Base-by-base conservation (phyloP, 371 early-diverging fungal species). In the Mortierella sp. region DNA sequence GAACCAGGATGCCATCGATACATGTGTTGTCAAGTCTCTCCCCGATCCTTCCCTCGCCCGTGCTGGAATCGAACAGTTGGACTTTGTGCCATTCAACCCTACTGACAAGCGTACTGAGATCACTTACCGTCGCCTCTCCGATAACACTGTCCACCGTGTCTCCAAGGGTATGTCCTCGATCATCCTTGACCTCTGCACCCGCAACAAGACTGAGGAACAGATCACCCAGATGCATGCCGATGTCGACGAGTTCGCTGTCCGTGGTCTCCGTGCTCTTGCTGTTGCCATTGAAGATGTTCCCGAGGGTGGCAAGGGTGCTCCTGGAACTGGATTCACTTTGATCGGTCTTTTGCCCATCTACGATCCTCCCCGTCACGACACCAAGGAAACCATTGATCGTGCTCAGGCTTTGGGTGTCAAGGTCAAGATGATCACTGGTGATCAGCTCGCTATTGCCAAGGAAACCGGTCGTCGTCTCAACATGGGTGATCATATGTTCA, bases 341-440 rank as follows among this genome's bases (percentile, higher is more conserved):
- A 80, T 90, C 60, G 91, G 89, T 65, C 84, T 91, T 43, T 82
- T 92, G 61, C 88, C 91, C 50, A 85, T 97, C 67, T 92, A 92
- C 69, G 98, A 96, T 84, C 96, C 96, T 16, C 95, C 96, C 21
- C 91, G 91, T 54, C 85, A 87, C 58, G 92, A 91, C 60, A 88
- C 91, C 51, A 88, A 90, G 85, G 90, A 86, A 61, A 94, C 95
- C 28, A 95, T 96, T 66, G 87, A 88, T 54, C 90, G 91, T 52
- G 90, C 94, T 69, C 86, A 90, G 62, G 85, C 81, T 43, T 91
- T 95, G 45, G 96, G 96, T 63, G 92, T 98, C 61, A 80, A 90
- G 71, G 95, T 96, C 68, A 91, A 95, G 84, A 96, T 98, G 96
- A 94, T 96, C 78, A 96, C 96, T 34, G 98, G 96, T 73, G 95